These are phyloP conservation scores for Arthrobotrys iridis DNA, from an alignment of 2,329 filamentous ascomycete genomes.

Conservation along the genomic window DNA sequence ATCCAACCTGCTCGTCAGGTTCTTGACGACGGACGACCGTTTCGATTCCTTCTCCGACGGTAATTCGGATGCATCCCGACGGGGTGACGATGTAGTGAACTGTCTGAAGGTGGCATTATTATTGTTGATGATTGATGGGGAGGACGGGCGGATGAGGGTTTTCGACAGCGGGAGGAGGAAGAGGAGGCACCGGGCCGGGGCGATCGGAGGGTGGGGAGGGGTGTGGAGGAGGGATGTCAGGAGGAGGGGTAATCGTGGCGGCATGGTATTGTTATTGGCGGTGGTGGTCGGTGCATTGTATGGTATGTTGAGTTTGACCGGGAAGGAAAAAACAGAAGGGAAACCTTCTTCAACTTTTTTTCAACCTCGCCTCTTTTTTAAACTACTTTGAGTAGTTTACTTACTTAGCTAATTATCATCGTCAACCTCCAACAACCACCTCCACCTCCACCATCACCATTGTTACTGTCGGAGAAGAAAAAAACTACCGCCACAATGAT, in stretches of 20 bases:
- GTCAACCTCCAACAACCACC: not conserved
- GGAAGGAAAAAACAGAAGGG: not conserved
- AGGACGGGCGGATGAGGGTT: not conserved
- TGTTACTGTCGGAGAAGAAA: not conserved
- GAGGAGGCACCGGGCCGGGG: too few relatives aligned
- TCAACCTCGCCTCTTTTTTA: slow-evolving; percentile 10
- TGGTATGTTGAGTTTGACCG: too few relatives aligned
- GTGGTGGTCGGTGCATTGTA: slow-evolving; percentile 21
- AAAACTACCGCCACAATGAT: slow-evolving; percentile 20
- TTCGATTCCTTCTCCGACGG: slow-evolving; percentile 68
- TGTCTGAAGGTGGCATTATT: not conserved
- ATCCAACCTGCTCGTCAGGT: slow-evolving; percentile 82
- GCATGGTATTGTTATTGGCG: slow-evolving; percentile 32
- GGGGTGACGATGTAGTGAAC: slow-evolving; percentile 30
- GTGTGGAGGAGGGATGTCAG: slow-evolving; percentile 2
- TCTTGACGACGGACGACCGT: slow-evolving; percentile 69
- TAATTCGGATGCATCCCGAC: slow-evolving; percentile 58
- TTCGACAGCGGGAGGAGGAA: not conserved
- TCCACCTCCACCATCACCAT: not conserved
- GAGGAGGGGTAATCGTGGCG: slow-evolving; percentile 51
- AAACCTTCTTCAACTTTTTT: slow-evolving; percentile 33
- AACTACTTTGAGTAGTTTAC: too few relatives aligned
- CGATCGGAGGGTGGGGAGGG: too few relatives aligned
- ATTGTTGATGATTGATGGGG: not conserved
- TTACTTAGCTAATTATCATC: too few relatives aligned